These are phyloP conservation scores for Marsdenia floribunda DNA, from an alignment of 257 asterid genomes.

Conservation along the genomic window DNA sequence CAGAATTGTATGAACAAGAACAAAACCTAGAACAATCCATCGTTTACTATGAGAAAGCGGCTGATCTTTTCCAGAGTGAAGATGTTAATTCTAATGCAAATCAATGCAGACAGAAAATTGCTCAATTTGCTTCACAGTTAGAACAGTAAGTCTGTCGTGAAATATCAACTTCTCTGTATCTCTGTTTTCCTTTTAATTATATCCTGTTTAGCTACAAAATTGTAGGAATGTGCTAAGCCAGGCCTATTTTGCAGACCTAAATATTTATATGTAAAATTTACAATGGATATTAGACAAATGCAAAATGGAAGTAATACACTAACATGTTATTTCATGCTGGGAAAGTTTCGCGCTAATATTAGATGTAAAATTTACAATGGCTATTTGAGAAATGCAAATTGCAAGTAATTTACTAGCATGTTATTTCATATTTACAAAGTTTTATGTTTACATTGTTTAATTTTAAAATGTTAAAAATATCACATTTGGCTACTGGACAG, in stretches of 20 bases:
- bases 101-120: slow-evolving; percentile 92
- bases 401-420: neutral
- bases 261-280: neutral
- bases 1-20: slow-evolving; percentile 82
- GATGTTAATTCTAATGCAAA: slow-evolving; percentile 77
- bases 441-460: neutral
- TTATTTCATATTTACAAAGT: neutral
- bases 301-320: neutral
- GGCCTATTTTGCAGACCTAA: neutral
- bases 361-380: neutral
- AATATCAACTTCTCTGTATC: neutral
- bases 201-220: neutral
- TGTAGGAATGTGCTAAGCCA: neutral
- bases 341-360: neutral
- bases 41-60: slow-evolving; percentile 74
- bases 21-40: slow-evolving; percentile 77
- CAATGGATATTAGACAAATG: no score
- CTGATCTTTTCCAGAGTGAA: slow-evolving; percentile 90
- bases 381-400: neutral
- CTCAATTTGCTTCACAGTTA: slow-evolving; percentile 83
- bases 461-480: neutral
- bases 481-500: neutral
- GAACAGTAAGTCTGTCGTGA: slow-evolving; percentile 59
- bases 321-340: neutral
- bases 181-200: neutral